A percentile compares a stretch with the other conserved stretches of the same genome.
Conservation (phyloP, 1,284 basidiomycete species). For the Cystobasidiaceae sp. region DNA sequence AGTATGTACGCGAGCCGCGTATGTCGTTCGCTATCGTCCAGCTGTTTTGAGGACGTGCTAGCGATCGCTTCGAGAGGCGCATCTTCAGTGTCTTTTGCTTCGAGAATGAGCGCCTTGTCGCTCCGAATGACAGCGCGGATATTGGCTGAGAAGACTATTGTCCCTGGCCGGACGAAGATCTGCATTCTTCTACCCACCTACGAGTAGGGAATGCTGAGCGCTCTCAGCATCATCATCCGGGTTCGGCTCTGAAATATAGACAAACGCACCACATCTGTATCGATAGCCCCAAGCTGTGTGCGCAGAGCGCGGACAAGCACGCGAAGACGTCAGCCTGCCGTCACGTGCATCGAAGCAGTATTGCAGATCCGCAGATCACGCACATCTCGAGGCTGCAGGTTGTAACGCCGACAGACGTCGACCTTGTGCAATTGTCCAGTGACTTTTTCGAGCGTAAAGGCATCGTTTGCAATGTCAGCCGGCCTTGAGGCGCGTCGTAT, state of each 20-base stretch:
- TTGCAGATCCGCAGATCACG: too few relatives aligned
- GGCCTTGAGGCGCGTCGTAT: too few relatives aligned
- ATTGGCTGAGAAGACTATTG: constrained; percentile 18
- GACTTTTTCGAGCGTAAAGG: background rate
- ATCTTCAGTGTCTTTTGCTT: background rate
- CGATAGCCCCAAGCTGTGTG: constrained; percentile 20
- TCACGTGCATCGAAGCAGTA: background rate
- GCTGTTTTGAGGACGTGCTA: background rate
- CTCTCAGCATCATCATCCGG: background rate
- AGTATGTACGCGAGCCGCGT: background rate
- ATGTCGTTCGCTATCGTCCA: background rate
- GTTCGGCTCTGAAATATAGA: too few relatives aligned
- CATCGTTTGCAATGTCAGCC: too few relatives aligned
- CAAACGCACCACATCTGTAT: constrained; percentile 19
- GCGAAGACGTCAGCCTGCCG: background rate
- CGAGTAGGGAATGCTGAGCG: background rate
- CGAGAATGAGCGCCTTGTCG: constrained; percentile 13
- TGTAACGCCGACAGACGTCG: constrained; percentile 6
- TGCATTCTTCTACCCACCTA: constrained; percentile 17
- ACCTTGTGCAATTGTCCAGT: constrained; percentile 16
- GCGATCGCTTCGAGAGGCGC: background rate
- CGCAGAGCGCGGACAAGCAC: background rate
- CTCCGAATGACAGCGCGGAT: constrained; percentile 19
- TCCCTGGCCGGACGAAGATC: constrained; percentile 25
- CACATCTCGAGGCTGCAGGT: constrained; percentile 27